These are phyloP conservation scores for Tulasnella sp. DNA, from an alignment of 768 basidiomycete genomes.

Conservation along the genomic window DNA sequence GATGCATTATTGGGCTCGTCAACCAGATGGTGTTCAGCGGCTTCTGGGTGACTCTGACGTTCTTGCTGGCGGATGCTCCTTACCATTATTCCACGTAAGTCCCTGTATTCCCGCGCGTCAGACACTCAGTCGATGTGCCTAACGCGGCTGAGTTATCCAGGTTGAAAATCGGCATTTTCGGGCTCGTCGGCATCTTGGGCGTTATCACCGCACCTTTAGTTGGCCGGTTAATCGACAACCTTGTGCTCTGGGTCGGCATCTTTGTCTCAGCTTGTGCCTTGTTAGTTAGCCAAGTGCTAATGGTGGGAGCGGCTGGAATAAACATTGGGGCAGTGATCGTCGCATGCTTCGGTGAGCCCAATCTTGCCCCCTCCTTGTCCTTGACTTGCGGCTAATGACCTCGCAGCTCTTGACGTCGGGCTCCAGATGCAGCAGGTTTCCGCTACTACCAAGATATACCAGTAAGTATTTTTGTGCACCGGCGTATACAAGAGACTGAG, in stretches of 20 bases:
- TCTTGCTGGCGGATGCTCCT: conserved; percentile 45
- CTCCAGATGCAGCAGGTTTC: conserved; percentile 63
- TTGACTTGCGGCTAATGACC: background rate
- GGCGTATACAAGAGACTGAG: background rate
- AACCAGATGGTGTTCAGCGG: conserved; percentile 36
- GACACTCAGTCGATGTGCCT: background rate
- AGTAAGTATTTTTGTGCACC: conserved; percentile 39
- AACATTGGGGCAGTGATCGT: conserved; percentile 68
- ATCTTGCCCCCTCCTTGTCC: no score
- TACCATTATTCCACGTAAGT: conserved; percentile 41
- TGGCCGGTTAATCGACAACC: conserved; percentile 63
- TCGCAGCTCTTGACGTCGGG: conserved; percentile 3
- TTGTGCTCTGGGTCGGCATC: conserved; percentile 76
- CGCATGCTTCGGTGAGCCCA: conserved; percentile 52
- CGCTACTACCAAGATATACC: conserved; percentile 56
- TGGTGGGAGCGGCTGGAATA: conserved; percentile 65
- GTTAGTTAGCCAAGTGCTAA: conserved; percentile 56
- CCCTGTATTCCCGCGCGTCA: conserved; percentile 12
- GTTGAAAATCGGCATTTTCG: conserved; percentile 67
- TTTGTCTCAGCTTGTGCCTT: conserved; percentile 52
- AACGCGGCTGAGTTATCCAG: conserved; percentile 40
- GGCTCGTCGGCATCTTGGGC: conserved; percentile 60
- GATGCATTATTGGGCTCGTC: conserved; percentile 36
- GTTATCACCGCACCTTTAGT: conserved; percentile 65
- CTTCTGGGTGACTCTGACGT: conserved; percentile 58